Percentiles rank a stretch among this genome's conserved stretches.
phyloP scores from a whole-genome alignment of 495 filamentous ascomycete species.

The Aspergillus campestris region DNA sequence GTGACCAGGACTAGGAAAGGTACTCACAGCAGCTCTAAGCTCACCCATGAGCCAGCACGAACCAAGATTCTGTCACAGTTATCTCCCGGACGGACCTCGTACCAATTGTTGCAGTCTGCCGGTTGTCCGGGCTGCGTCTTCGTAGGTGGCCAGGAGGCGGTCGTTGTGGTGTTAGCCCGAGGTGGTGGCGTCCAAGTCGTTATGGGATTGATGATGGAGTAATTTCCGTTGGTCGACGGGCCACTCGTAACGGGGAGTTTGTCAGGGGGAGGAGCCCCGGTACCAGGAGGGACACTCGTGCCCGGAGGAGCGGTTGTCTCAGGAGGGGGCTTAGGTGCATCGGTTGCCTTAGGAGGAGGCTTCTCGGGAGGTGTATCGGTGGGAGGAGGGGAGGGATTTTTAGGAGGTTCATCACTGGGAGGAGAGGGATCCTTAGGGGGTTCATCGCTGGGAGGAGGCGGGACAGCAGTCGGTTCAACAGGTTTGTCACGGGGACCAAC shows the following conservation, averaged over 20 bases:
- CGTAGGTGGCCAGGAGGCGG: conserved; percentile 11
- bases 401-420: neutral
- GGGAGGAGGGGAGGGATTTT: neutral
- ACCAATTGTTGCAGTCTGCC: conserved; percentile 11
- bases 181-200: neutral
- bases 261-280: too few relatives aligned
- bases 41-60: conserved; percentile 1
- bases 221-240: neutral
- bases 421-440: neutral
- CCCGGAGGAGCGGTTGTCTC: too few relatives aligned
- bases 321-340: neutral
- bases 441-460: neutral
- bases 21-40: conserved; percentile 6
- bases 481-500: conserved; percentile 1
- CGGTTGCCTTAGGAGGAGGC: neutral
- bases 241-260: neutral
- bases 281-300: too few relatives aligned
- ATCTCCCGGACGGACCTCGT: conserved; percentile 9
- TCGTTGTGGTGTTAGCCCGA: neutral
- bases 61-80: conserved; percentile 13
- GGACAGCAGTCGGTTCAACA: neutral
- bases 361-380: neutral
- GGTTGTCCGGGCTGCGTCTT: conserved; percentile 16
- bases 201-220: conserved; percentile 6
- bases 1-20: neutral